phyloP scores from a whole-genome alignment of 139 green algal species.

The Coelastrella sp. region DNA sequence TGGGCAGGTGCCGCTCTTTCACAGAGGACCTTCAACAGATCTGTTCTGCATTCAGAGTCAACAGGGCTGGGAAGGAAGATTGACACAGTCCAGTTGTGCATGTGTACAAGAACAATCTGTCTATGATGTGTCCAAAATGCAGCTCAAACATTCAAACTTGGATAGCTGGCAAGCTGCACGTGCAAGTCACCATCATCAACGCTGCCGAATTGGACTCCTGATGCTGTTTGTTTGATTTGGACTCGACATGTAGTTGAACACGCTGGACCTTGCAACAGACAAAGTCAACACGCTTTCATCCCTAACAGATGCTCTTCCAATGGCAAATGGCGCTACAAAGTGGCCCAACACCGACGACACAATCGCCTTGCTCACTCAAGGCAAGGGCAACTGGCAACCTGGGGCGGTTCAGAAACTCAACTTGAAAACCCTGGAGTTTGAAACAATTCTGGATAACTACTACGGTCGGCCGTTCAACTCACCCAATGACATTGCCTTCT shows the following conservation, averaged over 20 bases:
- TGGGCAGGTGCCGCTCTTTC: too few species aligned
- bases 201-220: too few species aligned
- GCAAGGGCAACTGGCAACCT: constrained; percentile 10
- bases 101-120: too few species aligned
- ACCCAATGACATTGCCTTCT: constrained; percentile 31
- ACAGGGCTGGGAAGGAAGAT: too few species aligned
- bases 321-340: constrained; percentile 39
- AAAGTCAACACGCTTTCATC: constrained; percentile 4
- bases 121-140: too few species aligned
- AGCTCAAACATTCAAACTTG: too few species aligned
- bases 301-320: constrained; percentile 1
- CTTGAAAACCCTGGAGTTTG: neutral
- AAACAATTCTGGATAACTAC: constrained; percentile 44
- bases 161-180: too few species aligned
- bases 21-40: too few species aligned
- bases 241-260: neutral
- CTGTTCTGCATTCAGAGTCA: too few species aligned
- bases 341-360: constrained; percentile 1
- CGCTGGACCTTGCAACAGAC: constrained; percentile 5
- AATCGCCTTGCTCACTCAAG: constrained; percentile 26
- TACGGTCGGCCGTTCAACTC: constrained; percentile 41
- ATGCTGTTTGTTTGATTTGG: too few species aligned
- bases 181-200: too few species aligned
- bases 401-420: constrained; percentile 40
- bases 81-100: too few species aligned